Evolutionary conservation across 257 asterid species (phyloP).

Genomic region (Agastache rugosa): DNA sequence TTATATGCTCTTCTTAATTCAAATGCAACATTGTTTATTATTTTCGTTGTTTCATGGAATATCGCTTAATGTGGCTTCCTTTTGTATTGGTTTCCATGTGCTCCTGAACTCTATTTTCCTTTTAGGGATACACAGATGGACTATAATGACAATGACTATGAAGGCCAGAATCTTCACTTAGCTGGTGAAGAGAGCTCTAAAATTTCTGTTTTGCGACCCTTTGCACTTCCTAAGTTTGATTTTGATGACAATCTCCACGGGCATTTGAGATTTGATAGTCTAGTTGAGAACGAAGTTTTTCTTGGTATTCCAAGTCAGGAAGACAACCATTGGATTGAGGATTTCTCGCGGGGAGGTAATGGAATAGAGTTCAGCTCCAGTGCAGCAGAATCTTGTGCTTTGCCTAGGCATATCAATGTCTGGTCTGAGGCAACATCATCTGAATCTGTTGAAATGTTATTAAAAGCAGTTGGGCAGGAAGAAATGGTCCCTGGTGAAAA

Average conservation of each 20-base stretch:
- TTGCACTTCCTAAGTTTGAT: slow-evolving; percentile 93
- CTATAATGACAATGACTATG: slow-evolving; percentile 88
- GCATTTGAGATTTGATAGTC: slow-evolving; percentile 90
- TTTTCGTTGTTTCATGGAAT: slow-evolving; percentile 20
- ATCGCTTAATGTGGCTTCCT: slow-evolving; percentile 20
- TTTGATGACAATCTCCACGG: slow-evolving; percentile 88
- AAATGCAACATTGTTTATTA: slow-evolving; percentile 13
- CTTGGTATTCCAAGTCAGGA: slow-evolving; percentile 98
- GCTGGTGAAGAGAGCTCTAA: slow-evolving; percentile 92
- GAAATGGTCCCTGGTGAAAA: slow-evolving; percentile 75
- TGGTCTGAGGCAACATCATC: slow-evolving; percentile 99
- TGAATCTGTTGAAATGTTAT: slow-evolving; percentile 95
- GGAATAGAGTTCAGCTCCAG: slow-evolving; percentile 85
- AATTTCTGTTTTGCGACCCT: slow-evolving; percentile 79
- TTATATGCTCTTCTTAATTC: slow-evolving; percentile 12
- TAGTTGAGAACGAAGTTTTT: slow-evolving; percentile 98
- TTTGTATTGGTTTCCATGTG: slow-evolving; percentile 21
- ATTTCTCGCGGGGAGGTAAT: slow-evolving; percentile 85
- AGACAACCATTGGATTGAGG: slow-evolving; percentile 98
- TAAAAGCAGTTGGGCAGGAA: slow-evolving; percentile 96
- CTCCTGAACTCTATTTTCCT: slow-evolving; percentile 30
- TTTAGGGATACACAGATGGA: slow-evolving; percentile 88
- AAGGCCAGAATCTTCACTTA: slow-evolving; percentile 82
- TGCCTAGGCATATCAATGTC: slow-evolving; percentile 92
- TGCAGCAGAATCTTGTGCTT: slow-evolving; percentile 84